Evolutionary conservation across 352 stramenopile species (phyloP), one percentile per base, ranked within the genome.

Genomic region (Thalassiosira mediterranea): DNA sequence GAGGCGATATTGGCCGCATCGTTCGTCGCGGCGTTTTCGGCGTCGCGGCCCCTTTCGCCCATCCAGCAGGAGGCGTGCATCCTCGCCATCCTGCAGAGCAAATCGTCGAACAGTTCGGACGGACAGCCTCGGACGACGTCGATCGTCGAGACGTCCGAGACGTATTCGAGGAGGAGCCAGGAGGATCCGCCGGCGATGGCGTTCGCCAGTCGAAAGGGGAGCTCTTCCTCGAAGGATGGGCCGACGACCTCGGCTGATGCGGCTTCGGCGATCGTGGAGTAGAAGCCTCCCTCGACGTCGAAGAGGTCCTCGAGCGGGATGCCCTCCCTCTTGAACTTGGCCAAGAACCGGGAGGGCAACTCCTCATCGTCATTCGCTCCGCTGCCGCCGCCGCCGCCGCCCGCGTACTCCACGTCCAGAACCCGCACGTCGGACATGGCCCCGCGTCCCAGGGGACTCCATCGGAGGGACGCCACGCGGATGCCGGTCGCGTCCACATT

Each of bases 281-380:
- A 79, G 34, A 79, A 79, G 3, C 26, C 21, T 21, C 51, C 37
- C 32, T 79, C 69, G 8, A 79, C 61, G 17, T 25, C 10, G 61
- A 79, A 79, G 21, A 79, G 65, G 28, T 79, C 60, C 4, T 51
- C 29, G 1, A 79, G 13, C 17, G 69, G 69, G 51, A 79, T 49
- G 28, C 63, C 53, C 25, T 46, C 17, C 37, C 59, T 79, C 10
- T 56, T 47, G 59, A 79, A 79, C 60, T 79, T 79, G 44, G 37
- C 69, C 0, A 79, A 21, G 19, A 72, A 71, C 52, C 31, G 25
- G 32, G 21, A 53, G 5, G 63, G 63, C 8, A 65, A 7, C 48
- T 57, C 10, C 54, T 1, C 26, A 5, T 4, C 25, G 10, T 13
- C 44, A 17, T 47, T 47, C 4, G 1, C 19, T 28, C 25, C 3